phyloP scores from a whole-genome alignment of 208 protist genomes.

The Trypanosoma scelopori region DNA sequence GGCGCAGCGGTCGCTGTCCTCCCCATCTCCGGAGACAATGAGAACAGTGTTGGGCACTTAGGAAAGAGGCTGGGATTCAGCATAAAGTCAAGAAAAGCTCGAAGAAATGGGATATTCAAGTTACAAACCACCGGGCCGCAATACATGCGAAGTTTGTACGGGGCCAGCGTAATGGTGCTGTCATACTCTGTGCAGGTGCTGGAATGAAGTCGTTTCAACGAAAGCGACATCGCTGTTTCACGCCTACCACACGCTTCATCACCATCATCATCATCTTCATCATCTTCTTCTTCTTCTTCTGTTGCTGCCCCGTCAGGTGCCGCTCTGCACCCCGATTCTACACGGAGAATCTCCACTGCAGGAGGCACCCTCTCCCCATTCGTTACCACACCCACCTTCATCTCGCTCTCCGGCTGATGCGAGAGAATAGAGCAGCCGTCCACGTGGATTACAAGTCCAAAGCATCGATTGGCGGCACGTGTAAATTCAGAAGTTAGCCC shows the following conservation, averaged over 20 bases:
- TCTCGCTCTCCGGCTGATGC: slow-evolving; percentile 1
- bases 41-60: neutral
- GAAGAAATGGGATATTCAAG: slow-evolving; percentile 28
- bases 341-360: slow-evolving; percentile 11
- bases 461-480: slow-evolving; percentile 8
- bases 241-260: no score
- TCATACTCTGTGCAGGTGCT: slow-evolving; percentile 11
- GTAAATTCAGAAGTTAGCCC: neutral
- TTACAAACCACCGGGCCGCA: slow-evolving; percentile 28
- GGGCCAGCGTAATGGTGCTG: neutral
- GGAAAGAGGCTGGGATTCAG: neutral
- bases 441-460: slow-evolving; percentile 6
- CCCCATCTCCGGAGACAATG: neutral
- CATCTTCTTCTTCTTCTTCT: neutral
- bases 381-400: neutral
- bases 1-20: neutral
- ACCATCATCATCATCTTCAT: no score
- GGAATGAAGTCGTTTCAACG: neutral
- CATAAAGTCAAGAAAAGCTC: slow-evolving; percentile 28
- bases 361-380: neutral
- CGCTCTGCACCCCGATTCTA: neutral
- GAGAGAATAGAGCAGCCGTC: slow-evolving; percentile 4
- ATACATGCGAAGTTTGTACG: slow-evolving; percentile 24
- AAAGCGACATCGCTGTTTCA: slow-evolving; percentile 2
- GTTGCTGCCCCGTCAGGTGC: neutral